Base-by-base conservation (phyloP, 345 rosid genomes). In the Cochlearia excelsa region DNA sequence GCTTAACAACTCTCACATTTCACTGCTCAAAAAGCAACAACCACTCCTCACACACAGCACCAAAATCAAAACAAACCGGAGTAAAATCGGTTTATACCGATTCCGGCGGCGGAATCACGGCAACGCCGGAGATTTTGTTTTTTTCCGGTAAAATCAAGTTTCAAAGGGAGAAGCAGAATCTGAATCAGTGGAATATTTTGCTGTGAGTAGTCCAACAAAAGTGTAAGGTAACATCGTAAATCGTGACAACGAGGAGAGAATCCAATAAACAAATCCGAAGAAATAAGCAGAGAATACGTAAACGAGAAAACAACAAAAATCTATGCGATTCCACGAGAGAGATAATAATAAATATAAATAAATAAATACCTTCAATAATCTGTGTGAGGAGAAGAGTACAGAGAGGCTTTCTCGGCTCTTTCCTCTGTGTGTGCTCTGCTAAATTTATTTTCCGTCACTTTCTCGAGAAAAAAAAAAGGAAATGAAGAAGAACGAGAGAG, bases 251-350 rank as follows among this genome's bases (percentile, higher is more conserved):
- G 5, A 59, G 54, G 39, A 62, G 58, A 46, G 51, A 63, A 26
- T 54, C 63, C 23, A 63, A 70, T 70, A 63, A 70, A 70, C 64
- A 70, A 63, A 59, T 51, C 42, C 65, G 31, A 42, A 43, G 58
- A 51, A 48, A 26, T n/a, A 37, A 60, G 29, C 23, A 59, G 6
- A 39, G n/a, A 9, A 34, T 16, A 16, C 23, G 23, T 16, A 45
- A 16, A 16, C 9, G 52, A 67, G 11, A 54, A 23, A 70, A 34
- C 54, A 35, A 56, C 42, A 56, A 29, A 48, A 63, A 63, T 56
- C 69, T 43, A 47, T 34, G 58, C 30, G 46, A 47, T 60, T 37
- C 59, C 40, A 49, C 52, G 11, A 47, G 35, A 49, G 5, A 33
- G 26, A 39, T 9, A 45, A 16, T 16, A 16, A 16, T 16, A 16